A percentile compares a stretch with the other conserved stretches of the same genome.
Evolutionary conservation across 495 filamentous ascomycete genomes (phyloP).

Genomic region (Penicillium cinerascens): DNA sequence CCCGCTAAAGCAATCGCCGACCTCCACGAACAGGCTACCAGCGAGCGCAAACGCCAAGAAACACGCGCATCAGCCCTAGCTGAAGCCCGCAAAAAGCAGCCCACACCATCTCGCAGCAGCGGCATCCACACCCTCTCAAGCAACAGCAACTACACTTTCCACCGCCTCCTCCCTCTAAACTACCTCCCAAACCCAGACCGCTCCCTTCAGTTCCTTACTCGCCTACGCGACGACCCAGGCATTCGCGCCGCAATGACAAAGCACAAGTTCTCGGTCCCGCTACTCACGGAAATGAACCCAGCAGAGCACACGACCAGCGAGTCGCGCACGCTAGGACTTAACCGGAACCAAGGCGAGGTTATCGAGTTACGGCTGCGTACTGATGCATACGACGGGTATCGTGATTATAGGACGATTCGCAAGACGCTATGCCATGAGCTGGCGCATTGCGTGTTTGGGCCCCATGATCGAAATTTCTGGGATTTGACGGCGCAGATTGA

Average conservation of each 20-base stretch:
- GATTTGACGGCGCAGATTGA: slow-evolving; percentile 80
- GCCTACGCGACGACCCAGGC: slow-evolving; percentile 77
- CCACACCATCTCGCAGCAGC: slow-evolving; percentile 31
- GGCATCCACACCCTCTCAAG: slow-evolving; percentile 43
- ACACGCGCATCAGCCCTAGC: slow-evolving; percentile 36
- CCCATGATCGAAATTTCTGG: slow-evolving; percentile 89
- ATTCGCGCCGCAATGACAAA: slow-evolving; percentile 77
- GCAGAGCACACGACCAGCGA: slow-evolving; percentile 75
- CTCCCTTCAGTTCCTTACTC: slow-evolving; percentile 68
- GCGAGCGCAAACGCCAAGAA: slow-evolving; percentile 37
- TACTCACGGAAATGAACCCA: slow-evolving; percentile 95
- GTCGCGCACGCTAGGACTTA: slow-evolving; percentile 79
- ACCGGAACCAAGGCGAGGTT: slow-evolving; percentile 82
- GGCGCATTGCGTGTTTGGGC: slow-evolving; percentile 80
- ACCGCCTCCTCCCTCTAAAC: slow-evolving; percentile 66
- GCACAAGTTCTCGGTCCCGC: slow-evolving; percentile 79
- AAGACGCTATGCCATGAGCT: slow-evolving; percentile 94
- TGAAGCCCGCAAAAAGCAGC: slow-evolving; percentile 20
- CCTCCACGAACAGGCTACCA: slow-evolving; percentile 37
- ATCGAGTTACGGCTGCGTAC: slow-evolving; percentile 89
- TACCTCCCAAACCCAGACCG: slow-evolving; percentile 73
- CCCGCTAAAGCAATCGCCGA: slow-evolving; percentile 33
- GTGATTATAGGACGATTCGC: slow-evolving; percentile 85
- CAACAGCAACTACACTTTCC: slow-evolving; percentile 74
- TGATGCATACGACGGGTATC: slow-evolving; percentile 89